Evolutionary conservation across 2,329 filamentous ascomycete species (phyloP).

Genomic region (Xylaria arbuscula): DNA sequence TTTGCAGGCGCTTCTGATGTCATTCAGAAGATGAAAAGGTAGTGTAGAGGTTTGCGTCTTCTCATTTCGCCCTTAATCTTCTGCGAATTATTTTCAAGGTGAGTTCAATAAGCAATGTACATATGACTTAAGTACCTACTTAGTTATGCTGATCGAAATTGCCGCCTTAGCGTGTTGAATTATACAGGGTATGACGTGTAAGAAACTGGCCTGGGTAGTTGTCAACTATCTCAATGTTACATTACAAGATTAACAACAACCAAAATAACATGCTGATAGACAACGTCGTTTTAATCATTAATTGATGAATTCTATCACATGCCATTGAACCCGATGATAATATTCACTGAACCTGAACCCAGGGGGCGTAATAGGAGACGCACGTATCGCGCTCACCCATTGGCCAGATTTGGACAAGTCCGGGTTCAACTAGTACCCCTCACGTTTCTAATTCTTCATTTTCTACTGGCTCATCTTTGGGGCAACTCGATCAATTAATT

Average conservation of each 20-base stretch:
- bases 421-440: neutral
- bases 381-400: slow-evolving; percentile 1
- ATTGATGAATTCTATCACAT: too few relatives aligned
- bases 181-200: neutral
- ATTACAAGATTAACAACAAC: too few relatives aligned
- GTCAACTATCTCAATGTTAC: neutral
- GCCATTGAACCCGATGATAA: too few relatives aligned
- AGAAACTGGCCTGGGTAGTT: neutral
- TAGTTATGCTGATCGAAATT: neutral
- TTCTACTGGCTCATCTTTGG: slow-evolving; percentile 29
- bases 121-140: neutral
- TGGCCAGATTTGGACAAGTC: slow-evolving; percentile 13
- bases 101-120: neutral
- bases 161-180: too few relatives aligned
- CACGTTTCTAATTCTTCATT: slow-evolving; percentile 26
- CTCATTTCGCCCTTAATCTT: neutral
- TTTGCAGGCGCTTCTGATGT: slow-evolving; percentile 44
- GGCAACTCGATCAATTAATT: neutral
- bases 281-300: too few relatives aligned
- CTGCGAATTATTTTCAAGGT: neutral
- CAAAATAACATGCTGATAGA: neutral
- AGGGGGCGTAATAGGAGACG: neutral
- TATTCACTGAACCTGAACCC: too few relatives aligned
- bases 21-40: slow-evolving; percentile 39
- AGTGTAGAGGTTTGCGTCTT: neutral